A percentile compares a stretch with the other conserved stretches of the same genome.
phyloP scores from a whole-genome alignment of 2,329 filamentous ascomycete genomes.

The Fusarium bulbicola region DNA sequence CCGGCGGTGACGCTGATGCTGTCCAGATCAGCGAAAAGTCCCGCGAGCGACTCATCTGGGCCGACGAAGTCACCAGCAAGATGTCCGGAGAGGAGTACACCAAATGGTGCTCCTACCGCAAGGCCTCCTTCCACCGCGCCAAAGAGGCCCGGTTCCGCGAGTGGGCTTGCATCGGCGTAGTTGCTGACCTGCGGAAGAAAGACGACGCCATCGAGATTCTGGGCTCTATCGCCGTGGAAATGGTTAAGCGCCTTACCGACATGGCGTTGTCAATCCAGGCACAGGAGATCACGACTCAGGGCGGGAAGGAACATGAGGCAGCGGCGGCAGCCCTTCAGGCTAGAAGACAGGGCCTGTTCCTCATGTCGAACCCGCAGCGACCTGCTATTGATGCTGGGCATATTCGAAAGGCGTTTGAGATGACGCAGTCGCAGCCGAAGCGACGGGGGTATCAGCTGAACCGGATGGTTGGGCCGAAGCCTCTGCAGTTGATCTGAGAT shows the following conservation, averaged over 20 bases:
- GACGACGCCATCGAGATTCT: constrained; percentile 98
- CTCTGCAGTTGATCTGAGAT: constrained; percentile 2
- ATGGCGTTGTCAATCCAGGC: constrained; percentile 92
- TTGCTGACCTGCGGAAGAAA: constrained; percentile 93
- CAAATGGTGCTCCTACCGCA: constrained; percentile 96
- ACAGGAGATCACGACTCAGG: neutral
- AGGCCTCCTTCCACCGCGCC: constrained; percentile 96
- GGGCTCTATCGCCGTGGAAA: constrained; percentile 96
- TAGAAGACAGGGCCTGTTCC: constrained; percentile 1
- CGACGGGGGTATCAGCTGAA: neutral
- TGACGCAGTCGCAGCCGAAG: constrained; percentile 7
- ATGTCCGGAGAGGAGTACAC: constrained; percentile 98
- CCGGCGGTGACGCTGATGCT: constrained; percentile 65
- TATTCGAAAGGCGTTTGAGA: constrained; percentile 7
- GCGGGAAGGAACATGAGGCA: neutral
- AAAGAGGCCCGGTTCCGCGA: constrained; percentile 96
- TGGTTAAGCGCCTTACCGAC: constrained; percentile 94
- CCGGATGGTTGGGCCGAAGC: neutral
- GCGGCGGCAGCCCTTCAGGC: accelerated
- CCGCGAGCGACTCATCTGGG: constrained; percentile 88
- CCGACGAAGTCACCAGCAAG: constrained; percentile 92
- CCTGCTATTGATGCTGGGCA: neutral
- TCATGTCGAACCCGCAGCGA: neutral
- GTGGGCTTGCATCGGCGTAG: constrained; percentile 94
- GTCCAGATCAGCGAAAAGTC: constrained; percentile 77